phyloP scores from a whole-genome alignment of 495 filamentous ascomycete genomes.

The Acidiella bohemica region DNA sequence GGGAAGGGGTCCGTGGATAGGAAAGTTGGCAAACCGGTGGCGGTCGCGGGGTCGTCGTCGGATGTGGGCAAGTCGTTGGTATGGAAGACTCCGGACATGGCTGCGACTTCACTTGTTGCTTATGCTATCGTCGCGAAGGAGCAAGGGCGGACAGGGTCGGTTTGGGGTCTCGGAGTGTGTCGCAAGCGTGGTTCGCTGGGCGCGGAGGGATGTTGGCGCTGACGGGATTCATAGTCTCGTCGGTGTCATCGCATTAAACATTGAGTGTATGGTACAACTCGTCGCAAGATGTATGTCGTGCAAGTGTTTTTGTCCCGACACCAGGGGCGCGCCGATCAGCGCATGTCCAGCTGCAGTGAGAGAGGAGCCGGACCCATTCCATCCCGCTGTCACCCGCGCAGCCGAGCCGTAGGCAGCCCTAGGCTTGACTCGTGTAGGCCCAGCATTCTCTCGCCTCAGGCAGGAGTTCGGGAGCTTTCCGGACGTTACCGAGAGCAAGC shows the following conservation, averaged over 20 bases:
- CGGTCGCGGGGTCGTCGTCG: background rate
- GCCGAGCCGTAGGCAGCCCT: too few relatives aligned
- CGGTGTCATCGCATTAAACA: background rate
- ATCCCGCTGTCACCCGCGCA: too few relatives aligned
- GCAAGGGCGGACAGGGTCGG: too few relatives aligned
- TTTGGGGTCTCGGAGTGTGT: too few relatives aligned
- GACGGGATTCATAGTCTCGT: background rate
- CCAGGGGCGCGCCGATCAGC: too few relatives aligned
- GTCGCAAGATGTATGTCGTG: background rate
- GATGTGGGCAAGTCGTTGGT: background rate
- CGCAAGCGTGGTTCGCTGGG: background rate
- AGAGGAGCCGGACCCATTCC: too few relatives aligned
- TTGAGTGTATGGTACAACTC: background rate
- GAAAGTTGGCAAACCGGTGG: conserved; percentile 16
- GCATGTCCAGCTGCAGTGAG: too few relatives aligned
- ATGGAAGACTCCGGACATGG: background rate
- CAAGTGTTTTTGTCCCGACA: background rate
- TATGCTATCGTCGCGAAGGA: too few relatives aligned
- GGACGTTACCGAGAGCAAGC: too few relatives aligned
- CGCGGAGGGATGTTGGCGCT: background rate
- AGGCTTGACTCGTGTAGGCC: too few relatives aligned
- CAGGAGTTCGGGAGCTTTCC: too few relatives aligned
- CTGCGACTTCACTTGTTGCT: background rate
- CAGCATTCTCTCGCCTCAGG: too few relatives aligned
- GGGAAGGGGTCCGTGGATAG: conserved; percentile 17